Percentiles rank a stretch among this genome's conserved stretches.
Evolutionary conservation across 2,329 filamentous ascomycete species (phyloP).

Genomic region (Emmonsiellopsis sp.): DNA sequence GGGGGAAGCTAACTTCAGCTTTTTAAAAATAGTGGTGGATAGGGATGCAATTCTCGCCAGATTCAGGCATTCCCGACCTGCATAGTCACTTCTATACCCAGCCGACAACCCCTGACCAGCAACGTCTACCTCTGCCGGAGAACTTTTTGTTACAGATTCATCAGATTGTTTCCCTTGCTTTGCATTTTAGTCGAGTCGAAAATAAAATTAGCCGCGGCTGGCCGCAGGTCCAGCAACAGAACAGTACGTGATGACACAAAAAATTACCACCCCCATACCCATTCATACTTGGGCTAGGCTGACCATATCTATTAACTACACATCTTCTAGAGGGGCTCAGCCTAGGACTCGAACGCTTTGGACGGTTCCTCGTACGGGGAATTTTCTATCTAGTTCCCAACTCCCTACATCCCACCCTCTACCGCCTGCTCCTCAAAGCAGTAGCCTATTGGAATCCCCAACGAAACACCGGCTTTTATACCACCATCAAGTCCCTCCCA

Average conservation of each 20-base stretch:
- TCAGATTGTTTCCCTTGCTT: slow-evolving; percentile 1
- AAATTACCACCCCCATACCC: neutral
- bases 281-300: neutral
- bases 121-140: slow-evolving; percentile 7
- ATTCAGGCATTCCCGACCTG: neutral
- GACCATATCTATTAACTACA: neutral
- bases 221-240: slow-evolving; percentile 1
- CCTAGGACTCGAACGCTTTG: neutral
- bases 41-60: neutral
- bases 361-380: slow-evolving; percentile 1
- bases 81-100: slow-evolving; percentile 1
- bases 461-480: neutral
- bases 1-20: neutral
- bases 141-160: slow-evolving; percentile 6
- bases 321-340: neutral
- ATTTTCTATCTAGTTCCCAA: slow-evolving; percentile 4
- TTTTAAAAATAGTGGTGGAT: neutral
- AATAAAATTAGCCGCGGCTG: slow-evolving; percentile 3
- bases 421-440: slow-evolving; percentile 1
- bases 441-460: slow-evolving; percentile 1
- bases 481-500: slow-evolving; percentile 6
- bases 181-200: slow-evolving; percentile 4
- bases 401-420: slow-evolving; percentile 2
- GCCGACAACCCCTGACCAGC: slow-evolving; percentile 8
- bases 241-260: neutral